These are phyloP conservation scores for Eimeria acervulina DNA, from an alignment of 169 alveolate species.

Conservation along the genomic window DNA sequence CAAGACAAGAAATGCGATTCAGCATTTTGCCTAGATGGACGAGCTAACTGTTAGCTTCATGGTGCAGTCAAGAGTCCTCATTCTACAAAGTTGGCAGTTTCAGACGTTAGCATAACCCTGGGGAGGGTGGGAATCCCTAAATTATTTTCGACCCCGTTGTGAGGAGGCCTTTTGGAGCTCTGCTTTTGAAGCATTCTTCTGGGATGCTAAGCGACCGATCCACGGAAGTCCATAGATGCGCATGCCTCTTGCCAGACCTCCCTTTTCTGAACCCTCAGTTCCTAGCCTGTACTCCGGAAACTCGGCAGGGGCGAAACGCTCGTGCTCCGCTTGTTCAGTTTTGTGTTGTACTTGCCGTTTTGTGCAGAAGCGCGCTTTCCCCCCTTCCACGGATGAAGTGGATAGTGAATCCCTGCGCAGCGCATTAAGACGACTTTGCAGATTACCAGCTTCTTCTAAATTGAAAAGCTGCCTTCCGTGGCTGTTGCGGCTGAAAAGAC, in stretches of 20 bases:
- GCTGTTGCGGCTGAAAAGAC: not conserved
- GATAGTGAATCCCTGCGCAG: conserved; percentile 67
- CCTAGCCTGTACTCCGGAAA: not conserved
- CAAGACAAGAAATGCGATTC: not conserved
- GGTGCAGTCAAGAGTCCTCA: not conserved
- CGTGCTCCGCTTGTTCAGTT: not conserved
- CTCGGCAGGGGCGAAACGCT: not conserved
- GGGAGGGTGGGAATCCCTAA: not conserved
- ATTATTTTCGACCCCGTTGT: conserved; percentile 20
- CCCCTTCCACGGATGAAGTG: conserved; percentile 17
- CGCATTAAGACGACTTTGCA: not conserved
- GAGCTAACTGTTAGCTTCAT: not conserved
- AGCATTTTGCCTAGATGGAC: not conserved
- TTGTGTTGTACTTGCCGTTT: conserved; percentile 9
- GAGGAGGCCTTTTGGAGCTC: conserved; percentile 15
- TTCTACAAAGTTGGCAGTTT: not conserved
- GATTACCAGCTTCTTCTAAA: not conserved
- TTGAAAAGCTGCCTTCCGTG: not conserved
- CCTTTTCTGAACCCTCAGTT: not conserved
- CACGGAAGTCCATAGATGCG: conserved; percentile 75
- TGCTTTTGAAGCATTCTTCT: not conserved
- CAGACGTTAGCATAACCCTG: not conserved
- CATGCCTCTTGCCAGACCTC: conserved; percentile 34
- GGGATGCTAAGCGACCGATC: conserved; percentile 40
- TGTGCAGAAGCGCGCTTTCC: conserved; percentile 14